Evolutionary conservation across 345 rosid species (phyloP), one percentile per base, ranked within the genome.

Genomic region (Citrus mangshanensis): DNA sequence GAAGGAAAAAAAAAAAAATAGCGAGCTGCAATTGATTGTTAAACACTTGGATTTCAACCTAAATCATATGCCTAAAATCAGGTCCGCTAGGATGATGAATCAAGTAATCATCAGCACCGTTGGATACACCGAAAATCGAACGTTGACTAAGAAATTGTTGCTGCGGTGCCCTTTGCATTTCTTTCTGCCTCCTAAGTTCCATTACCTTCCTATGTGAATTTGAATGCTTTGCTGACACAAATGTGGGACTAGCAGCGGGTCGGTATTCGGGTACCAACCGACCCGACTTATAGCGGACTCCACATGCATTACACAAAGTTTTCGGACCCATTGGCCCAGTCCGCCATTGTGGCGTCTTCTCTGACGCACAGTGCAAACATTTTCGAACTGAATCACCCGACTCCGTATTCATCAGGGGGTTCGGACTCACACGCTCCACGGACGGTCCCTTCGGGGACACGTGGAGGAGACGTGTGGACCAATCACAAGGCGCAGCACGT

Each of bases 331-430:
- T 80, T 0, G 97, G 97, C 9, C 97, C 97, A 0, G 97, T 89
- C 76, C 97, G 81, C 97, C 97, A 92, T 40, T 92, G 97, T 14
- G 94, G 97, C 1, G 97, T 92, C 81, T 89, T 87, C 81, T 92
- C 97, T 4, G 93, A 21, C 3, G 89, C 89, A 63, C 97, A 92
- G 71, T 92, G 97, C 30, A 89, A 77, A 76, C 97, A 92, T 77
- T 77, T 90, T 32, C 94, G 81, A 3, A 74, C 82, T 4, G 38
- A 55, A 4, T 70, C 62, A 2, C 70, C 62, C 3, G 77, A 16
- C 7, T 85, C 84, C 16, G 72, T 24, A 9, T 67, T 22, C 21
- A 32, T 54, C 24, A 65, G 9, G 2, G 27, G 40, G 37, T 61
- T 82, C 24, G 73, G 18, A 59, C 25, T 66, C 54, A 76, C 89